Evolutionary conservation across 805 yeast genomes (phyloP), one percentile per base, ranked within the genome.

Genomic region (Hanseniaspora taiwanica): DNA sequence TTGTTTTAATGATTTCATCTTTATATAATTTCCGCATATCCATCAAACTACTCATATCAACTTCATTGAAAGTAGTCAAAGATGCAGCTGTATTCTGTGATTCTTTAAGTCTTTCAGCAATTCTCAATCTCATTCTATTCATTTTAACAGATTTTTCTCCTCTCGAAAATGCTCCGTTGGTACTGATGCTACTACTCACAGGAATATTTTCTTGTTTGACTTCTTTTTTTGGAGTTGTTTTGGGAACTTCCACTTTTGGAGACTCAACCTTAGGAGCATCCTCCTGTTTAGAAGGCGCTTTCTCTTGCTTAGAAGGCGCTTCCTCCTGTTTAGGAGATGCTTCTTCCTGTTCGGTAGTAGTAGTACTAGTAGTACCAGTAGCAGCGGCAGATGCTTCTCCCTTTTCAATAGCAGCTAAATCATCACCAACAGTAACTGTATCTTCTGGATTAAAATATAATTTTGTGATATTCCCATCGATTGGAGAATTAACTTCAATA

Each of bases 51-150:
- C 91, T 71, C 97, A 89, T 91, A 67, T 89, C 98, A 48, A 85
- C 94, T 70, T 89, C 98, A 68, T 89, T 89, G 76, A 89, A 89
- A 38, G 98, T 89, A 42, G 98, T 89, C 59, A 89, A 76, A 36
- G 97, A 84, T 29, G 98, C 98, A 50, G 97, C 94, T 42, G 97
- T 87, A 73, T 91, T 91, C 69, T 89, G 98, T 27, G 97, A 83
- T 72, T 91, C 97, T 84, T 89, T 89, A 60, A 89, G 81, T 69
- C 98, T 84, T 72, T 89, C 97, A 45, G 98, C 95, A 51, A 91
- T 91, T 74, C 98, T 84, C 68, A 84, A 66, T 69, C 98, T 81
- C 97, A 89, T 91, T 72, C 98, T 83, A 78, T 87, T 91, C 97
- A 89, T 89, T 73, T 89, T 89, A 48, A 91, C 93, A 62, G 86